Evolutionary conservation across 805 yeast genomes (phyloP), one percentile per base, ranked within the genome.

Genomic region (Wickerhamomyces chaumierensis): DNA sequence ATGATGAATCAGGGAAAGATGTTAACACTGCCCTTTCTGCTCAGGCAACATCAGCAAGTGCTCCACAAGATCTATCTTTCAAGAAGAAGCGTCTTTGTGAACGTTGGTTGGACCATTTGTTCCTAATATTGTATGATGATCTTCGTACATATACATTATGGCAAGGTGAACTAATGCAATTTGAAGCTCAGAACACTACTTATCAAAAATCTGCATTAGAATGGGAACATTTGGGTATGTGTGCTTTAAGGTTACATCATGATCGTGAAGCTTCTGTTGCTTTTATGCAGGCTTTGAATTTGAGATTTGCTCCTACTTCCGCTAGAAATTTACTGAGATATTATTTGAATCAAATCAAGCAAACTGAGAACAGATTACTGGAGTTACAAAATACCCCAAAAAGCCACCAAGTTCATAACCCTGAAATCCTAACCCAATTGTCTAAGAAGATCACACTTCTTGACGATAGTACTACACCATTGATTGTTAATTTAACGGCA

Each of bases 201-300:
- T 82, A 81, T 57, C 75, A 74, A 49, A 87, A 84, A 54, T 65
- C 80, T 21, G 78, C 95, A 0, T 63, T 81, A 41, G 96, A 88
- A 59, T 88, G 96, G 96, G 96, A 94, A 60, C 66, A 85, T 28
- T 68, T 88, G 44, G 99, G 99, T 2, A 66, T 75, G 49, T 78
- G 87, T 36, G 94, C 97, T 1, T 73, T 70, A 49, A 73, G 98
- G 46, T 67, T 94, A 47, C 86, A 87, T 45, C 95, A 90, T 57
- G 69, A 64, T 46, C 84, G 80, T 48, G 96, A 87, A 58, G 96
- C 96, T 0, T 77, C 88, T 1, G 72, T 72, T 35, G 96, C 97
- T 8, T 88, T 82, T 61, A 69, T 73, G 41, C 71, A 71, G 45
- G 90, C 94, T 2, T 61, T 92, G 36, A 61, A 68, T 12, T 72